Evolutionary conservation across 164 flowering plant genomes (phyloP), one percentile per base, ranked within the genome.

Genomic region (Magnolia sinica): DNA sequence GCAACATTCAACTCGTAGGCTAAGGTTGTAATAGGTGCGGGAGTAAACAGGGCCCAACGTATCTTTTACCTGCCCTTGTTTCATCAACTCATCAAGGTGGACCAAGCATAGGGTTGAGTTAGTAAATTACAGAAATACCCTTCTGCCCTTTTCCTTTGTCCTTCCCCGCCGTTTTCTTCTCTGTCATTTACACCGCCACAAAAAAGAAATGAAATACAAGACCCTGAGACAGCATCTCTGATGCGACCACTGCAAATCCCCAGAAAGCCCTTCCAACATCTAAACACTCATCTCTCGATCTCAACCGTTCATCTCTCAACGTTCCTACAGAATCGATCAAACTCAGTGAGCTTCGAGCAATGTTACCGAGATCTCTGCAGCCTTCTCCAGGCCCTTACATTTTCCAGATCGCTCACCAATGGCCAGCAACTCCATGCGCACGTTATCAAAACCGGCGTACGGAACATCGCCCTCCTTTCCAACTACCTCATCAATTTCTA

Each of bases 401-500:
- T 78, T 70, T 78, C 91, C 18, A 81, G 88, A 58, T 83, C 87
- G 50, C 86, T 89, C 73, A 49, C 78, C 0, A 86, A 85, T 27
- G 98, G 97, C 71, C 88, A 88, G 18, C 89, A 92, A 59, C 84
- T 93, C 84, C 99, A 95, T 76, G 91, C 90, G 73, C 89, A 86
- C 76, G 81, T 90, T 76, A 63, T 92, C 85, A 93, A 95, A 83
- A 77, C 85, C 3, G 89, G 95, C 6, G 18, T 85, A 49, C 86
- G 77, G n/a, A 20, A 82, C 73, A 69, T 87, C 75, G 88, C 95
- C 73, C 87, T 92, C 63, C 75, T 93, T 22, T 84, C 84, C 74
- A 87, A 90, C 85, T 87, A 91, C 79, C 87, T 93, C 77, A 90
- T 93, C 82, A 93, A 89, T 82, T 91, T 95, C 86, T 95, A 95